Base-by-base conservation (phyloP, 352 stramenopile species). In the Phytophthora kernoviae region DNA sequence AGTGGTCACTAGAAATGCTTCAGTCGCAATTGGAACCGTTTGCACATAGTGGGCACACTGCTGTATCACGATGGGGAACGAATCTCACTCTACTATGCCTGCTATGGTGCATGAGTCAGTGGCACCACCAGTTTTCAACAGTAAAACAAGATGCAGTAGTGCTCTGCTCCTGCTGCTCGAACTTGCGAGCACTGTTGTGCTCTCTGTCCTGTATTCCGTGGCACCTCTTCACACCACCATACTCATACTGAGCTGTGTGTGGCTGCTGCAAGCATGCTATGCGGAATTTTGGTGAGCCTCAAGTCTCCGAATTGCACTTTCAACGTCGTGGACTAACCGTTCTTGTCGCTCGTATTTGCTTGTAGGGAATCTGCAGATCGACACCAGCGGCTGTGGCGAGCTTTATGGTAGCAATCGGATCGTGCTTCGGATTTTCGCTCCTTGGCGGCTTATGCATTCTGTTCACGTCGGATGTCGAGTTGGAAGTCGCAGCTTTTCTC, bases 381-480 rank as follows among this genome's bases (percentile, higher is more conserved):
- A 91, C 81, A 4, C 78, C 84, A 7, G 56, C 75, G 5, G 57
- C 75, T 22, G 62, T 90, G 3, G 37, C 56, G n/a, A 89, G 77
- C 42, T 70, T 90, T 18, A 86, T 89, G 54, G 24, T 86, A 9
- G 54, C 71, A 1, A 68, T 88, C 52, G 75, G 66, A 8, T 65
- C 68, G n/a, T 65, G 68, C 30, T 88, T 88, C 47, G 66, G 59
- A 5, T 81, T 69, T 47, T 59, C 79, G 5, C 39, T 90, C 14
- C 70, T 88, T 7, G 78, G 79, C 26, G 81, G 81, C 0, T 47
- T 93, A 11, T 89, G 79, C 49, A 60, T 89, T 39, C 56, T 93
- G 42, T 88, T 80, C 43, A 62, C 61, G 21, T 61, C 70, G 7
- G 60, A 84, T 46, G 62, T 84, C 5, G 55, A 68, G 5, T 47